These are phyloP conservation scores for Chaetomium olivaceum DNA, from an alignment of 2,329 filamentous ascomycete species.

Conservation along the genomic window DNA sequence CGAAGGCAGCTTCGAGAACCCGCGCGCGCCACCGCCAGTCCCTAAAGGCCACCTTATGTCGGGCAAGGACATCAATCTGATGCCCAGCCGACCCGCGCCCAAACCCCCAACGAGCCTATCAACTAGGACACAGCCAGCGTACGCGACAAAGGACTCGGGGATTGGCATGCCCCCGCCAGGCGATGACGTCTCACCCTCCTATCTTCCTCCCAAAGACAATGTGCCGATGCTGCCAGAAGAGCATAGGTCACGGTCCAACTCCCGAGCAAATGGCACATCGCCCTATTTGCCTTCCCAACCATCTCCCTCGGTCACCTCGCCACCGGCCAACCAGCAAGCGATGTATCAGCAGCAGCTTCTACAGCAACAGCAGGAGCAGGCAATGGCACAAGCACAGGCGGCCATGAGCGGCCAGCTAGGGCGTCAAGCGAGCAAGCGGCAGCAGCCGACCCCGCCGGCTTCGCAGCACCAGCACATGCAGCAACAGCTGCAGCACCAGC, in stretches of 20 bases:
- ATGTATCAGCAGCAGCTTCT: slow-evolving; percentile 63
- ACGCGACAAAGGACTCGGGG: slow-evolving; percentile 61
- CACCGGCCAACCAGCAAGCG: slow-evolving; percentile 43
- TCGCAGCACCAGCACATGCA: slow-evolving; percentile 52
- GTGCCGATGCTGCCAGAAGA: slow-evolving; percentile 65
- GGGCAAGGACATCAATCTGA: slow-evolving; percentile 59
- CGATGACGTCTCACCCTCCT: slow-evolving; percentile 55
- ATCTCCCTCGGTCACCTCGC: slow-evolving; percentile 40
- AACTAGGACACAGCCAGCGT: slow-evolving; percentile 56
- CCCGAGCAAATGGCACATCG: slow-evolving; percentile 57
- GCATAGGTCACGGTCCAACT: slow-evolving; percentile 68
- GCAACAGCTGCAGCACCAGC: slow-evolving; percentile 48
- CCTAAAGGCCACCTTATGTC: slow-evolving; percentile 58
- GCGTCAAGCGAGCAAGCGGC: slow-evolving; percentile 70
- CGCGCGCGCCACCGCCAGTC: slow-evolving; percentile 86
- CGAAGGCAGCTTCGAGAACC: slow-evolving; percentile 96
- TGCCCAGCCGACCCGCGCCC: slow-evolving; percentile 83
- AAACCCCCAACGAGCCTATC: slow-evolving; percentile 73
- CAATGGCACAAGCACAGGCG: slow-evolving; percentile 76
- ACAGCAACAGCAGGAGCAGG: slow-evolving; percentile 86
- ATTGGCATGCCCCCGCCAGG: slow-evolving; percentile 61
- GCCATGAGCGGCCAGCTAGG: slow-evolving; percentile 71
- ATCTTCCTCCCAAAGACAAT: slow-evolving; percentile 54
- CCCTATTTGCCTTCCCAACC: slow-evolving; percentile 52
- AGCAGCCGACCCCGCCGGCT: slow-evolving; percentile 52